These are phyloP conservation scores for Haplographium delicatum DNA, from an alignment of 495 filamentous ascomycete genomes.

Conservation along the genomic window DNA sequence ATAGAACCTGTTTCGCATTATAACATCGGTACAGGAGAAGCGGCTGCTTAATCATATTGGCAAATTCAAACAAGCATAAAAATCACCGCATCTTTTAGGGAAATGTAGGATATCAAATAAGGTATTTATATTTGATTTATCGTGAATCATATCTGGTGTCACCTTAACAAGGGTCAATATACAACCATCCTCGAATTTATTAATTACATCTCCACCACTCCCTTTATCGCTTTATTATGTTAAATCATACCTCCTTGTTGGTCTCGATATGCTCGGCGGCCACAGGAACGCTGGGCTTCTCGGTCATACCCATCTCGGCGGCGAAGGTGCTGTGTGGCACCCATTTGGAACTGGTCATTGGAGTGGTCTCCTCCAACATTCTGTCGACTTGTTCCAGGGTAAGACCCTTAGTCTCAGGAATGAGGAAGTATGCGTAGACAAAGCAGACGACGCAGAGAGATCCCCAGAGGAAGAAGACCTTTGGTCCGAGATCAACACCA, in stretches of 20 bases:
- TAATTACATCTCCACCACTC: too few species aligned
- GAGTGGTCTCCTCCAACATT: slow-evolving; percentile 81
- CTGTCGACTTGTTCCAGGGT: slow-evolving; percentile 85
- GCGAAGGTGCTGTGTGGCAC: slow-evolving; percentile 67
- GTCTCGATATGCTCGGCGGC: background rate
- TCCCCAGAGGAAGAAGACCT: slow-evolving; percentile 80
- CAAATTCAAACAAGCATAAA: too few species aligned
- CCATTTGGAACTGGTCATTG: slow-evolving; percentile 65
- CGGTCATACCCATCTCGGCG: slow-evolving; percentile 41
- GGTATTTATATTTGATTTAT: too few species aligned
- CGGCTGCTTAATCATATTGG: too few species aligned
- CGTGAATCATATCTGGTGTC: too few species aligned
- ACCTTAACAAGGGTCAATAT: too few species aligned
- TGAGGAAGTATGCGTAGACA: slow-evolving; percentile 71
- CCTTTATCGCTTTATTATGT: too few species aligned
- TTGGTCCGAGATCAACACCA: slow-evolving; percentile 52
- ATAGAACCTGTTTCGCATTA: too few species aligned
- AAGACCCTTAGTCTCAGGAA: slow-evolving; percentile 74
- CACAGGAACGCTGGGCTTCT: background rate
- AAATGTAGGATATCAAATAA: too few species aligned
- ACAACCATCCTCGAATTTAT: too few species aligned
- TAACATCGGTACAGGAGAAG: too few species aligned
- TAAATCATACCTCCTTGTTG: background rate
- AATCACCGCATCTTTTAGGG: too few species aligned
- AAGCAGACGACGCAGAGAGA: slow-evolving; percentile 59